phyloP scores from a whole-genome alignment of 441 rosid species.

The Raphanus hybrid region DNA sequence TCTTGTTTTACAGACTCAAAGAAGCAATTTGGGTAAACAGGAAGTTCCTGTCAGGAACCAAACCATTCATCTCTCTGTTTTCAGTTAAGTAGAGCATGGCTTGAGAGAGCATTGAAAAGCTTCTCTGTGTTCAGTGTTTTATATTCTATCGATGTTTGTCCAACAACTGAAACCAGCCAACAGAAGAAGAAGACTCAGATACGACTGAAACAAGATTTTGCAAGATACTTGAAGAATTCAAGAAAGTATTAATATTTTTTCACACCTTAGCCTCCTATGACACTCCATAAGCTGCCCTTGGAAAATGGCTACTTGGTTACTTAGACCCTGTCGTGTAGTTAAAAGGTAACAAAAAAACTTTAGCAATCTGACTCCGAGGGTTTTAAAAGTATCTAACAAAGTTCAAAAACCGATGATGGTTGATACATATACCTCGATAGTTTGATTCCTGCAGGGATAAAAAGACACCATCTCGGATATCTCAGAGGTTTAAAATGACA shows the following conservation, averaged over 20 bases:
- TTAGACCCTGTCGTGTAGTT: slow-evolving; percentile 46
- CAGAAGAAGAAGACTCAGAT: slow-evolving; percentile 25
- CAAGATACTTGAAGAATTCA: too few species aligned
- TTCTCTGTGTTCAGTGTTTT: slow-evolving; percentile 53
- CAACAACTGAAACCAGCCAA: slow-evolving; percentile 64
- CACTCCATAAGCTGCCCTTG: slow-evolving; percentile 54
- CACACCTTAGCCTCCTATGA: slow-evolving; percentile 30
- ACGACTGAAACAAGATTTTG: not conserved
- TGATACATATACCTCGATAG: slow-evolving; percentile 56
- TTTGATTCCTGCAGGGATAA: slow-evolving; percentile 52
- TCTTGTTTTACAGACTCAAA: slow-evolving; percentile 52
- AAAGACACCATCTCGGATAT: slow-evolving; percentile 30
- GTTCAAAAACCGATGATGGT: slow-evolving; percentile 6
- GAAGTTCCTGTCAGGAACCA: slow-evolving; percentile 30
- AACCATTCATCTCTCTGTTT: slow-evolving; percentile 61
- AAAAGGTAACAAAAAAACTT: not conserved
- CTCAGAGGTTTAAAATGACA: slow-evolving; percentile 4
- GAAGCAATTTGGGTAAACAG: slow-evolving; percentile 57
- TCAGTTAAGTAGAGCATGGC: slow-evolving; percentile 12
- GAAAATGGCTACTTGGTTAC: slow-evolving; percentile 50
- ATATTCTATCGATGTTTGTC: slow-evolving; percentile 70
- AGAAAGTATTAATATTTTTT: too few species aligned
- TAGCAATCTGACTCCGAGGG: slow-evolving; percentile 9
- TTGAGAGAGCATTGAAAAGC: not conserved
- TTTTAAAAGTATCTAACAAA: slow-evolving; percentile 1